These are phyloP conservation scores for Lactarius evosmus DNA, from an alignment of 768 basidiomycete genomes.

Conservation along the genomic window DNA sequence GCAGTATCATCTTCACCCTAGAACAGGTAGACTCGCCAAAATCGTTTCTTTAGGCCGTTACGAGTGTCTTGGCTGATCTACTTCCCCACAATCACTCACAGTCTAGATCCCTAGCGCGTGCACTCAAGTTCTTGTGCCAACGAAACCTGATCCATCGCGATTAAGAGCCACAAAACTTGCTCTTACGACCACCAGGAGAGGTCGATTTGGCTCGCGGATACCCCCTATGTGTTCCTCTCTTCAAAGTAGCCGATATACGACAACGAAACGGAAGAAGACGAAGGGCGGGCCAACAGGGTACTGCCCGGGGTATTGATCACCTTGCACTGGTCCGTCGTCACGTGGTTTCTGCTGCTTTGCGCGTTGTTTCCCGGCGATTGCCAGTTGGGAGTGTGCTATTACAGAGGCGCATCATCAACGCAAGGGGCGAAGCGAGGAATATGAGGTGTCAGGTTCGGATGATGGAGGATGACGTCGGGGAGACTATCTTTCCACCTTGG, in stretches of 20 bases:
- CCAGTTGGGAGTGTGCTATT: too few species aligned
- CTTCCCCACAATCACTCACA: background rate
- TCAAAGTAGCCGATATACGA: conserved; percentile 97
- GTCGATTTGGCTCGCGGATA: conserved; percentile 85
- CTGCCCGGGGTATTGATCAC: too few species aligned
- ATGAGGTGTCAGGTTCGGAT: too few species aligned
- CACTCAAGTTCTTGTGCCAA: conserved; percentile 86
- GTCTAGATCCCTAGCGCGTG: conserved; percentile 59
- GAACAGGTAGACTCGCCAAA: conserved; percentile 86
- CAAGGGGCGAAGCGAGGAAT: too few species aligned
- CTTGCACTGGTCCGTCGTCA: too few species aligned
- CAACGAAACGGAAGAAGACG: too few species aligned
- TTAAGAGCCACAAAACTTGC: conserved; percentile 97
- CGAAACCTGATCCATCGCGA: conserved; percentile 93
- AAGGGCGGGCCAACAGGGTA: too few species aligned
- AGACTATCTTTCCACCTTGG: too few species aligned
- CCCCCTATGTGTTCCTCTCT: conserved; percentile 86
- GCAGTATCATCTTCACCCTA: conserved; percentile 88
- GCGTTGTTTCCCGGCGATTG: too few species aligned
- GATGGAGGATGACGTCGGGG: too few species aligned
- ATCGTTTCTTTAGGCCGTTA: conserved; percentile 83
- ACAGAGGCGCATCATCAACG: too few species aligned
- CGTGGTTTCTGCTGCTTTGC: too few species aligned
- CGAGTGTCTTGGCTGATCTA: conserved; percentile 30
- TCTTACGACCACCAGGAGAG: conserved; percentile 77